Evolutionary conservation across 169 alveolate species (phyloP).

Genomic region (Cardiosporidium cionae): DNA sequence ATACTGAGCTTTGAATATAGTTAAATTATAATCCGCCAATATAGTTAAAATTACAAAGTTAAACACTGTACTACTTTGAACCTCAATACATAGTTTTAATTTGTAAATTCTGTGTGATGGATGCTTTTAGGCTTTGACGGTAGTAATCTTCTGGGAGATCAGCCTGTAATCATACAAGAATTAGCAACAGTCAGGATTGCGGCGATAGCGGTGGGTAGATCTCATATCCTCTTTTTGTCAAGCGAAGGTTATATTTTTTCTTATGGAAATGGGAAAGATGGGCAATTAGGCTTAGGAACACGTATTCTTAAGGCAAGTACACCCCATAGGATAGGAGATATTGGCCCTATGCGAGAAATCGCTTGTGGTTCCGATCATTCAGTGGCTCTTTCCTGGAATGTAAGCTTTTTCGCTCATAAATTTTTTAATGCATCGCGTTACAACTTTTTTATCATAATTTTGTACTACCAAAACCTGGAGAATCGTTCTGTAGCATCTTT

Average conservation of each 20-base stretch:
- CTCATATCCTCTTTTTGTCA: conserved; percentile 60
- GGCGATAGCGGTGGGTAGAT: conserved; percentile 59
- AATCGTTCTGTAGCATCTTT: too few relatives aligned
- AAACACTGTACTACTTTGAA: too few relatives aligned
- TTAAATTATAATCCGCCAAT: too few relatives aligned
- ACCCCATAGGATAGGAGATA: conserved; percentile 26
- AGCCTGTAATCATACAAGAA: background rate
- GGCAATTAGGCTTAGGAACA: conserved; percentile 61
- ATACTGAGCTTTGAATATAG: too few relatives aligned
- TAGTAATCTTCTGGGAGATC: too few relatives aligned
- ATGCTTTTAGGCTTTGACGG: too few relatives aligned
- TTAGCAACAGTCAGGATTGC: conserved; percentile 11
- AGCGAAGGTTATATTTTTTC: conserved; percentile 52
- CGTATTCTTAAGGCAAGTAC: conserved; percentile 27
- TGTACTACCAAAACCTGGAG: too few relatives aligned
- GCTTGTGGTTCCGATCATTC: conserved; percentile 67
- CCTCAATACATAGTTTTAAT: too few relatives aligned
- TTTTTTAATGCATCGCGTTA: too few relatives aligned
- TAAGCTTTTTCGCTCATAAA: conserved; percentile 8
- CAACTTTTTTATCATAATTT: too few relatives aligned
- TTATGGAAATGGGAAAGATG: conserved; percentile 63
- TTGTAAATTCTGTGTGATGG: too few relatives aligned
- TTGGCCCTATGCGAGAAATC: conserved; percentile 29
- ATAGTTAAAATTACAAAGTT: too few relatives aligned
- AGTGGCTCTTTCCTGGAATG: conserved; percentile 49